Percentiles rank a stretch among this genome's conserved stretches.
These are phyloP conservation scores for Ophiosphaerella korrae DNA, from an alignment of 2,329 filamentous ascomycete genomes.

Conservation along the genomic window DNA sequence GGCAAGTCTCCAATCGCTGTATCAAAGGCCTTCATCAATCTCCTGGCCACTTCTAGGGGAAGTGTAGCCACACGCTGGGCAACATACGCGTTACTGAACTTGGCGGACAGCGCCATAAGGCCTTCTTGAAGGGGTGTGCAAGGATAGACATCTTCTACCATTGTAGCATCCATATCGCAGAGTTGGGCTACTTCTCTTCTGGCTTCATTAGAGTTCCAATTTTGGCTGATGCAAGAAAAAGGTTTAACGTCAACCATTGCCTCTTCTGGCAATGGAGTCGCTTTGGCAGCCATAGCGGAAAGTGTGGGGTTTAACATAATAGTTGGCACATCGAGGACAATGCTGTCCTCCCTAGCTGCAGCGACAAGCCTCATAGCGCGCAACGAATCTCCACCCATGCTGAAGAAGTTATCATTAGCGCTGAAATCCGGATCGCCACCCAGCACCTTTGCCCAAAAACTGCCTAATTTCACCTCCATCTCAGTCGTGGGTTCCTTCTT, in stretches of 20 bases:
- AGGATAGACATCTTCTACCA: slow-evolving; percentile 49
- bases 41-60: slow-evolving; percentile 36
- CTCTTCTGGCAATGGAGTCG: slow-evolving; percentile 24
- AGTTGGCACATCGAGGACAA: slow-evolving; percentile 60
- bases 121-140: slow-evolving; percentile 52
- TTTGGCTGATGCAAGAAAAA: slow-evolving; percentile 39
- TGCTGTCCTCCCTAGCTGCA: slow-evolving; percentile 55
- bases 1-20: slow-evolving; percentile 34
- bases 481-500: slow-evolving; percentile 52
- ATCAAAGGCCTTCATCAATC: slow-evolving; percentile 47
- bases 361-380: slow-evolving; percentile 63
- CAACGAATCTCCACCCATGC: slow-evolving; percentile 57
- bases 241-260: slow-evolving; percentile 30
- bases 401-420: slow-evolving; percentile 51
- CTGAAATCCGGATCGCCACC: slow-evolving; percentile 41
- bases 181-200: slow-evolving; percentile 46
- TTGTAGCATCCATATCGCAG: slow-evolving; percentile 28
- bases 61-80: slow-evolving; percentile 45
- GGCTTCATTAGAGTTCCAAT: slow-evolving; percentile 39
- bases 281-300: slow-evolving; percentile 52
- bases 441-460: slow-evolving; percentile 40
- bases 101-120: slow-evolving; percentile 48
- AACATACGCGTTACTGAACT: slow-evolving; percentile 45
- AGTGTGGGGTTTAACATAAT: slow-evolving; percentile 58
- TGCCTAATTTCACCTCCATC: slow-evolving; percentile 36